Base-by-base conservation (phyloP, 2,329 filamentous ascomycete species). In the Thielaviopsis musarum region DNA sequence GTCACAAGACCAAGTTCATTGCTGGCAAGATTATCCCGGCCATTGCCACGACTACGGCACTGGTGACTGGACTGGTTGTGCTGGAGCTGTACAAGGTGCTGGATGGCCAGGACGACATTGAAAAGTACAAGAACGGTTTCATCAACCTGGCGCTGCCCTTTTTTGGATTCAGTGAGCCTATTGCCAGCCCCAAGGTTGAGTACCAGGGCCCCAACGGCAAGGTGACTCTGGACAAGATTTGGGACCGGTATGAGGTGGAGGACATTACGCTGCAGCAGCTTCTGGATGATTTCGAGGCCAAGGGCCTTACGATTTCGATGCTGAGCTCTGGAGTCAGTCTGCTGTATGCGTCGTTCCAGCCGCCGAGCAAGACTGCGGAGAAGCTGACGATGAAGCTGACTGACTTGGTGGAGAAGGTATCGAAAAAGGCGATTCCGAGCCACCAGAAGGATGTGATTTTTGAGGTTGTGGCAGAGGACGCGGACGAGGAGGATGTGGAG, bases 41-140 rank as follows among this genome's bases (percentile, higher is more conserved):
- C 53, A 98, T 98, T 71, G 93, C 93, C 52, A 98, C 93, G 2
- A 97, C 93, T 0, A 98, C 93, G 2, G 91, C 93, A 2, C 77
- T 98, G 61, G 91, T 97, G 13, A 98, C 93, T 2, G 93, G 93
- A 61, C 78, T 98, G 53, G 90, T 98, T 58, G 80, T 94, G 17
- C 75, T 98, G 53, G 93, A 98, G 75, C 75, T 97, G 54, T 96
- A 88, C 84, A 98, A 98, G 82, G 81, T 98, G 64, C 78, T 98
- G 53, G 93, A 97, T 68, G 91, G 90, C 69, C 96, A 98, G 78
- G 82, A 80, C n/a, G 89, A 97, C 66, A 85, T 96, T 64, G 93
- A 97, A 74, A 88, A 97, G 73, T 98, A 94, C 83, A 97, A 97
- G 81, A 98, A 98, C 69, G 93, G 93, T 17, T 98, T 98, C 72